Conservation (phyloP, 331 rosid genomes). For the Cydonia oblonga region DNA sequence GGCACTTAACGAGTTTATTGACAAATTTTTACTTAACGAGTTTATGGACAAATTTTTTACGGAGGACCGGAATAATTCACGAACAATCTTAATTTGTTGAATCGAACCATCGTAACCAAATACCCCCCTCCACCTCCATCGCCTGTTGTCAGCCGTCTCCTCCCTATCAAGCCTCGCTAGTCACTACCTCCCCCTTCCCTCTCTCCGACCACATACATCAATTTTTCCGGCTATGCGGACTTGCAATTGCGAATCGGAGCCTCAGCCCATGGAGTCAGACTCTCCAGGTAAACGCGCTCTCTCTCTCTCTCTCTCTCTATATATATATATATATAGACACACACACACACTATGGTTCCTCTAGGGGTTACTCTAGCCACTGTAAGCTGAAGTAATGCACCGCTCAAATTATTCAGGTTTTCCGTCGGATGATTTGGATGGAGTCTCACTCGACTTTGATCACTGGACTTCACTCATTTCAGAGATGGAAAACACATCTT, state of each 20-base stretch:
- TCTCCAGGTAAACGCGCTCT: slow-evolving; percentile 4
- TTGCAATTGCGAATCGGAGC: slow-evolving; percentile 2
- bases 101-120: background rate
- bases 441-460: slow-evolving; percentile 43
- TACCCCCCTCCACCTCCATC: background rate
- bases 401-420: background rate
- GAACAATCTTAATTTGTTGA: too few relatives aligned
- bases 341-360: background rate
- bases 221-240: background rate
- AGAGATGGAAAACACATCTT: slow-evolving; percentile 34
- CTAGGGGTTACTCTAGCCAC: background rate
- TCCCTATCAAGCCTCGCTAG: background rate
- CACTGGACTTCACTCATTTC: slow-evolving; percentile 60
- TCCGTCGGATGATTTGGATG: slow-evolving; percentile 36
- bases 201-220: background rate
- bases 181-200: background rate
- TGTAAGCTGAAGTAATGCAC: background rate
- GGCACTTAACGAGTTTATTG: too few relatives aligned
- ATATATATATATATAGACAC: background rate
- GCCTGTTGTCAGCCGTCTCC: background rate
- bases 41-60: too few relatives aligned
- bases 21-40: too few relatives aligned
- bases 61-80: too few relatives aligned
- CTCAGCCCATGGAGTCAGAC: slow-evolving; percentile 22
- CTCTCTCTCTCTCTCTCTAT: background rate